Evolutionary conservation across 805 yeast species (phyloP).

Genomic region (Candida awuae): DNA sequence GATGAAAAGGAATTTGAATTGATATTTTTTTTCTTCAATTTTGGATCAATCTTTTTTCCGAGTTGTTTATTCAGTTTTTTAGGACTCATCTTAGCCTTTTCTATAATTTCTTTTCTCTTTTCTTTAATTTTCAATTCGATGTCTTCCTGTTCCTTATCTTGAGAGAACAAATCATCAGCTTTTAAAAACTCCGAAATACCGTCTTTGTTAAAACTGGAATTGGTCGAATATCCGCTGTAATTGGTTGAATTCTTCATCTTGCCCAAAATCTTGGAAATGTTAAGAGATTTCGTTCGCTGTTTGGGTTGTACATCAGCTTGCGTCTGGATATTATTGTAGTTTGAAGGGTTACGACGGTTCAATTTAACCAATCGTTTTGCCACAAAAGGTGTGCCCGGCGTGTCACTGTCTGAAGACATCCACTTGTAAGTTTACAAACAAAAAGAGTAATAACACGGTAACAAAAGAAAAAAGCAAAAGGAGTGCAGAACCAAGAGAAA

Average conservation of each 20-base stretch:
- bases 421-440: too few relatives aligned
- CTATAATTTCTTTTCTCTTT: neutral
- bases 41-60: too few relatives aligned
- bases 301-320: too few relatives aligned
- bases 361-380: neutral
- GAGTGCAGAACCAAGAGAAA: neutral
- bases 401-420: neutral
- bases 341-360: too few relatives aligned
- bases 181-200: neutral
- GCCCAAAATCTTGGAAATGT: constrained; percentile 5
- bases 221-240: constrained; percentile 8
- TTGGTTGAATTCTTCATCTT: constrained; percentile 3
- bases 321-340: too few relatives aligned
- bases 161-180: constrained; percentile 3
- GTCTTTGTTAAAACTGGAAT: constrained; percentile 7
- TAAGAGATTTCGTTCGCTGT: constrained; percentile 1
- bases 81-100: neutral
- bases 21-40: too few relatives aligned
- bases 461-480: neutral
- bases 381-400: neutral
- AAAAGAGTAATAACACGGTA: neutral
- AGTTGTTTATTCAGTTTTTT: neutral
- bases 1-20: too few relatives aligned
- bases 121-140: neutral
- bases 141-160: neutral